These are phyloP conservation scores for Adansonia rubrostipa DNA, from an alignment of 441 rosid species.

Conservation along the genomic window DNA sequence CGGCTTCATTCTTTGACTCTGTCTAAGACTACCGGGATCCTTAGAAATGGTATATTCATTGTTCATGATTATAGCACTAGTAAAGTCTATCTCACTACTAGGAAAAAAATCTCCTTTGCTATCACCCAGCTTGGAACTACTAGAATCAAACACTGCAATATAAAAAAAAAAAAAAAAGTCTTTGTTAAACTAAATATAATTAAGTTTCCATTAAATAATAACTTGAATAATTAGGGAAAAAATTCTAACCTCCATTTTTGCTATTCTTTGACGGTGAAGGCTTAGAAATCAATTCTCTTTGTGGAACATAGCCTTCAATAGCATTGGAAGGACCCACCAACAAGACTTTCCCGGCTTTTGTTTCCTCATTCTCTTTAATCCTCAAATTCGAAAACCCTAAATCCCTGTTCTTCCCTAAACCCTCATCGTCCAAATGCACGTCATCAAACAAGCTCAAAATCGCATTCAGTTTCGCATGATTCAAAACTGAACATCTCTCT, in stretches of 20 bases:
- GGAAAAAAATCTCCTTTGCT: slow-evolving; percentile 41
- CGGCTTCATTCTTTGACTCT: slow-evolving; percentile 31
- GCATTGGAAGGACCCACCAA: slow-evolving; percentile 76
- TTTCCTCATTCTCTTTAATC: slow-evolving; percentile 60
- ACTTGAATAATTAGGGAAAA: background rate
- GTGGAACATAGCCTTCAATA: slow-evolving; percentile 87
- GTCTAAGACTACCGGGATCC: slow-evolving; percentile 36
- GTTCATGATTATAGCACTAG: slow-evolving; percentile 56
- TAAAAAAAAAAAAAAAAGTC: background rate
- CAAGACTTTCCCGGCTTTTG: slow-evolving; percentile 40
- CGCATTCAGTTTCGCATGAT: slow-evolving; percentile 48
- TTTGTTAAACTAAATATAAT: background rate
- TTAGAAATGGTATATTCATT: slow-evolving; percentile 70
- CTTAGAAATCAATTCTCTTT: slow-evolving; percentile 34
- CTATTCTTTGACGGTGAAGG: slow-evolving; percentile 25
- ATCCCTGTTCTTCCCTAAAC: slow-evolving; percentile 41
- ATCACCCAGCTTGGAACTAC: slow-evolving; percentile 31
- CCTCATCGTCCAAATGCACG: slow-evolving; percentile 36
- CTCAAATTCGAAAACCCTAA: slow-evolving; percentile 53
- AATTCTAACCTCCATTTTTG: slow-evolving; percentile 43
- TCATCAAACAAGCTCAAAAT: slow-evolving; percentile 51
- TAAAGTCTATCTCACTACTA: slow-evolving; percentile 57
- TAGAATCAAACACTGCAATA: slow-evolving; percentile 15
- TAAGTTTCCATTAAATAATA: slow-evolving; percentile 4
- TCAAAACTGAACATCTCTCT: slow-evolving; percentile 53